phyloP scores from a whole-genome alignment of 441 rosid genomes.

The Gossypium davidsonii region DNA sequence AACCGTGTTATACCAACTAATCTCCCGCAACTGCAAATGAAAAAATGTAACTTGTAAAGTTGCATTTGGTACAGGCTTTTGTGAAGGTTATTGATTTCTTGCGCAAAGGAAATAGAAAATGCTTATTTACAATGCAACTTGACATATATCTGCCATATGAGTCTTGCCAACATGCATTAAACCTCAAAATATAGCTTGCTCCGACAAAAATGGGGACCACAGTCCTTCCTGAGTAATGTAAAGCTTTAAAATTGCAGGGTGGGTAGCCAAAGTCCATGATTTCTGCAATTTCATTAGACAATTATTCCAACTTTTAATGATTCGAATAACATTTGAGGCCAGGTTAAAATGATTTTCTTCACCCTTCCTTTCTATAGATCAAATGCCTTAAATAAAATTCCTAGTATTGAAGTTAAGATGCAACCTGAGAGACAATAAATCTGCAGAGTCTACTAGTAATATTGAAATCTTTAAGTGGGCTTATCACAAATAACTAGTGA shows the following conservation, averaged over 20 bases:
- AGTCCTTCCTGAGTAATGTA: constrained; percentile 98
- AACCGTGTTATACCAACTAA: too few relatives aligned
- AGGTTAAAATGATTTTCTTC: background rate
- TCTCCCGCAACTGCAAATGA: too few relatives aligned
- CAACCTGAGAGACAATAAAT: background rate
- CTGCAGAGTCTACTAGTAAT: background rate
- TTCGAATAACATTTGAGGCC: background rate
- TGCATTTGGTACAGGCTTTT: constrained; percentile 94
- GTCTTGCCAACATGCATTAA: background rate
- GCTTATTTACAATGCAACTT: background rate
- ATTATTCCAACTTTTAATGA: constrained; percentile 7
- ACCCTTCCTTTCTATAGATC: background rate
- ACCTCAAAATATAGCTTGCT: background rate
- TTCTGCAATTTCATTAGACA: constrained; percentile 39
- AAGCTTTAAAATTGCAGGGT: constrained; percentile 94
- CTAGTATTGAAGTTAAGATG: background rate
- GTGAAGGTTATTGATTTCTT: constrained; percentile 50
- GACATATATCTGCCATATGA: background rate
- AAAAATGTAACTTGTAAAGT: constrained; percentile 78
- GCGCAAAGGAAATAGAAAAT: constrained; percentile 7
- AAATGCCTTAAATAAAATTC: background rate
- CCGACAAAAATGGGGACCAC: constrained; percentile 62
- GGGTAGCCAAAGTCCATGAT: constrained; percentile 99
- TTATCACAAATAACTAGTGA: background rate
- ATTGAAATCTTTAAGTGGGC: background rate